Base-by-base conservation (phyloP, 1,284 basidiomycete genomes). In the Sanghuangporus sanghuang region DNA sequence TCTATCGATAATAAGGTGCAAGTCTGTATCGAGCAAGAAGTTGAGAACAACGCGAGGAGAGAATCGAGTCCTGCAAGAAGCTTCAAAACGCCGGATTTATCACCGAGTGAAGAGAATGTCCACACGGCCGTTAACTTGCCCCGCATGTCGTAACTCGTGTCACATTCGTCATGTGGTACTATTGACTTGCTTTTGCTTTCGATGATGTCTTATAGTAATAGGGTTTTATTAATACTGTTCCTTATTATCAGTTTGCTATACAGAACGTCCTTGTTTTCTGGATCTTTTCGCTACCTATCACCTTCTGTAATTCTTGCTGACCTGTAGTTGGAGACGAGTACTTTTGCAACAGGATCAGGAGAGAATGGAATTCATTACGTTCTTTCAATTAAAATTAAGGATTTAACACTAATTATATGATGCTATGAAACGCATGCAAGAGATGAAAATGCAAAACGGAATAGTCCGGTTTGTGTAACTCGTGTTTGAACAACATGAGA, bases 11-110 rank as follows among this genome's bases (percentile, higher is more conserved):
- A 32, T n/a, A 21, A 65, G 64, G 64, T 65, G n/a, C 64, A 65
- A n/a, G 52, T 65, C 42, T 50, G 62, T 39, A 60, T 65, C 36
- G 64, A 65, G 27, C 60, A 56, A 52, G 57, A 61, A 16, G 58
- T 65, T 38, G 55, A 55, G 14, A 61, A 53, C 42, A 56, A 62
- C 23, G 60, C 16, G 8, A 27, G 12, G 32, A 38, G 53, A 16
- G 32, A 11, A 8, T 14, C 32, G 5, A 54, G 27, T 6, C 53
- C 14, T 14, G 53, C 9, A 11, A 36, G 35, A 6, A 36, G 53
- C n/a, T 38, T 18, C 36, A 54, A 54, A 18, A 6, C 32, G 2
- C 9, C 52, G 3, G 11, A 27, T 12, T 18, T 38, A 7, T 36
- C 53, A 4, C 35, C 36, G 6, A 38, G 6, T 38, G 27, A 54